A percentile compares a stretch with the other conserved stretches of the same genome.
Evolutionary conservation across 1,284 basidiomycete species (phyloP).

Genomic region (Neonothopanus nambi): DNA sequence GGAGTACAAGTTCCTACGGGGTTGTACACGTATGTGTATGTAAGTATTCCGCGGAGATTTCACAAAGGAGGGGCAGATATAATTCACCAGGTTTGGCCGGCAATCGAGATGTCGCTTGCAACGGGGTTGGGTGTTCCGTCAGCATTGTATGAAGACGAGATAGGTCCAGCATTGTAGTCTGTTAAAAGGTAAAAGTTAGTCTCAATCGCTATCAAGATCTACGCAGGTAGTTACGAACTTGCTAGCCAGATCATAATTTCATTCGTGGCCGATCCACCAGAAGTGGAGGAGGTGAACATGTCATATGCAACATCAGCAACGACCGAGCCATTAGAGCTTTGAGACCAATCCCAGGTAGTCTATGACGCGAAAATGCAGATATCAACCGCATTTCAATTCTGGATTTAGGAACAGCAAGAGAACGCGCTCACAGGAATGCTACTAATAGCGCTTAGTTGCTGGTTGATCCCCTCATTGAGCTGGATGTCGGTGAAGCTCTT

Average conservation of each 20-base stretch:
- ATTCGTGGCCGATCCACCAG: slow-evolving; percentile 51
- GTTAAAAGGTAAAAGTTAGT: too few species aligned
- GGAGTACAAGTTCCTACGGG: slow-evolving; percentile 52
- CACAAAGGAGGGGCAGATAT: not conserved
- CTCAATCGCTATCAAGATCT: too few species aligned
- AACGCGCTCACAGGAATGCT: slow-evolving; percentile 50
- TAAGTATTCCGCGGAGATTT: not conserved
- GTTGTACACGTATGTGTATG: not conserved
- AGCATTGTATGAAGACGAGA: slow-evolving; percentile 48
- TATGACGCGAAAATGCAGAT: slow-evolving; percentile 20
- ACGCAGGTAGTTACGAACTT: slow-evolving; percentile 17
- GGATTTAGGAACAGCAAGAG: not conserved
- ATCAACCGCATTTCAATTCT: too few species aligned
- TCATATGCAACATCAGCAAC: slow-evolving; percentile 63
- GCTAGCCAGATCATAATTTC: slow-evolving; percentile 74
- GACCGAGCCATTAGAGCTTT: slow-evolving; percentile 28
- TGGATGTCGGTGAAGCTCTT: slow-evolving; percentile 66
- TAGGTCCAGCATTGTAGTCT: slow-evolving; percentile 55
- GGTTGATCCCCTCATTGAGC: slow-evolving; percentile 51
- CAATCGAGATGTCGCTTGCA: slow-evolving; percentile 44
- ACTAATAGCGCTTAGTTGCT: slow-evolving; percentile 51
- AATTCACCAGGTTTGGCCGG: slow-evolving; percentile 50
- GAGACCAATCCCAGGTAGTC: slow-evolving; percentile 47
- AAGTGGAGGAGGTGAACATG: slow-evolving; percentile 55
- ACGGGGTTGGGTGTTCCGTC: slow-evolving; percentile 50